A percentile compares a stretch with the other conserved stretches of the same genome.
Evolutionary conservation across 2,329 filamentous ascomycete species (phyloP).

Genomic region (Aureobasidium melanogenum): DNA sequence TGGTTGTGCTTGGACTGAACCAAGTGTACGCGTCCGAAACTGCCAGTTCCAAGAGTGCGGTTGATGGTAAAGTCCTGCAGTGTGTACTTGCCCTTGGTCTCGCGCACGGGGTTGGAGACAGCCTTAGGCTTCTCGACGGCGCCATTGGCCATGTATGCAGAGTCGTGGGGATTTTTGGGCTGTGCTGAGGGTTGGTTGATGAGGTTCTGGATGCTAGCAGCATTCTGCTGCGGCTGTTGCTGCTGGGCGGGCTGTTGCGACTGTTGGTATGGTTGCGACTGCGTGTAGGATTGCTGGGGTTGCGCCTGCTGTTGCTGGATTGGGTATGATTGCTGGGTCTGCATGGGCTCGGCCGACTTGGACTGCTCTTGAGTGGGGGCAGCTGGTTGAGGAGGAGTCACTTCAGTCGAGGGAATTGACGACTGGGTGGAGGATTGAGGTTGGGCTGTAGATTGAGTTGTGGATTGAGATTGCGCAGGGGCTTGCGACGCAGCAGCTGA

Average conservation of each 20-base stretch:
- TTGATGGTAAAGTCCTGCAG: conserved; percentile 82
- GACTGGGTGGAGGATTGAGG: conserved; percentile 1
- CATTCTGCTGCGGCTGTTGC: conserved; percentile 51
- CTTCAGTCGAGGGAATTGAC: conserved; percentile 1
- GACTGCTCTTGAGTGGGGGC: not conserved
- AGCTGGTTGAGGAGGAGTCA: not conserved
- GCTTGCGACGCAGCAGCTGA: conserved; percentile 17
- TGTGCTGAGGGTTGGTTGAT: conserved; percentile 57
- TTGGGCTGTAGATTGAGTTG: not conserved
- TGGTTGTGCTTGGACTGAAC: conserved; percentile 98
- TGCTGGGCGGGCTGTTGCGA: conserved; percentile 27
- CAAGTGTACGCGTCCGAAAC: conserved; percentile 91
- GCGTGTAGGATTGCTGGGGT: conserved; percentile 15
- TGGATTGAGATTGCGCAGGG: conserved; percentile 13
- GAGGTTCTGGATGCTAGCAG: conserved; percentile 74
- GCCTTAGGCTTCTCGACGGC: conserved; percentile 29
- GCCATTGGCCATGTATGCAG: conserved; percentile 27
- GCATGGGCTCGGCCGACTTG: conserved; percentile 33
- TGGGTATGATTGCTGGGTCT: conserved; percentile 20
- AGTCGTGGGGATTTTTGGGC: conserved; percentile 29
- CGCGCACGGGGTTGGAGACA: conserved; percentile 39
- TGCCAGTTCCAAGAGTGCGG: conserved; percentile 89
- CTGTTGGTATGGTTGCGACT: conserved; percentile 12
- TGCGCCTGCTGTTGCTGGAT: conserved; percentile 14
- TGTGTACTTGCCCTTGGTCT: conserved; percentile 96